These are phyloP conservation scores for Ophiostoma ulmi DNA, from an alignment of 2,329 filamentous ascomycete species.

Conservation along the genomic window DNA sequence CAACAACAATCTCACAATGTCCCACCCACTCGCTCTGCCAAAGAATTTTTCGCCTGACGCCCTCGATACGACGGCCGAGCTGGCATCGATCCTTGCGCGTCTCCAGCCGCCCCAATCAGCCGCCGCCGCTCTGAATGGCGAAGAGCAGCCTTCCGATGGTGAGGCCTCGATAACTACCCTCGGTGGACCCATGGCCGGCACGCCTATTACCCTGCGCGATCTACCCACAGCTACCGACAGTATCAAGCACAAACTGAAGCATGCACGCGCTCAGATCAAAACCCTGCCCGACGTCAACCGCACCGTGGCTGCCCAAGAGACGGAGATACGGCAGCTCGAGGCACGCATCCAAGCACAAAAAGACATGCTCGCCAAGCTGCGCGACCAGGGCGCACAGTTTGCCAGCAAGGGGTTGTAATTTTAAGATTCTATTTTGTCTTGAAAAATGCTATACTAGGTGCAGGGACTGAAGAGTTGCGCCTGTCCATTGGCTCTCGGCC, in stretches of 20 bases:
- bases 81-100: conserved; percentile 71
- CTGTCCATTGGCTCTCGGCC: conserved; percentile 59
- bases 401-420: conserved; percentile 37
- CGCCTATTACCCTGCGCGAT: conserved; percentile 58
- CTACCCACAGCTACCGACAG: conserved; percentile 71
- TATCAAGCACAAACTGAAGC: conserved; percentile 77
- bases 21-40: conserved; percentile 49
- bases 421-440: neutral
- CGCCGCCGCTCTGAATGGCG: conserved; percentile 23
- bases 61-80: conserved; percentile 79
- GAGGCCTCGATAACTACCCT: conserved; percentile 27
- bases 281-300: conserved; percentile 66
- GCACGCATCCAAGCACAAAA: conserved; percentile 58
- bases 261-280: conserved; percentile 62
- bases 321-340: conserved; percentile 64
- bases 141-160: conserved; percentile 37
- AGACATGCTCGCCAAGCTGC: conserved; percentile 50
- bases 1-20: conserved; percentile 17
- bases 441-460: neutral
- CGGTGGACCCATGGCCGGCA: conserved; percentile 20
- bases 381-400: conserved; percentile 45
- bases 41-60: conserved; percentile 70
- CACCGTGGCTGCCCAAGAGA: conserved; percentile 61
- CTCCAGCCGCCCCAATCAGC: conserved; percentile 52
- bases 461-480: conserved; percentile 39